Percentiles rank a stretch among this genome's conserved stretches.
Evolutionary conservation across 768 basidiomycete genomes (phyloP).

Genomic region (Mycena polygramma): DNA sequence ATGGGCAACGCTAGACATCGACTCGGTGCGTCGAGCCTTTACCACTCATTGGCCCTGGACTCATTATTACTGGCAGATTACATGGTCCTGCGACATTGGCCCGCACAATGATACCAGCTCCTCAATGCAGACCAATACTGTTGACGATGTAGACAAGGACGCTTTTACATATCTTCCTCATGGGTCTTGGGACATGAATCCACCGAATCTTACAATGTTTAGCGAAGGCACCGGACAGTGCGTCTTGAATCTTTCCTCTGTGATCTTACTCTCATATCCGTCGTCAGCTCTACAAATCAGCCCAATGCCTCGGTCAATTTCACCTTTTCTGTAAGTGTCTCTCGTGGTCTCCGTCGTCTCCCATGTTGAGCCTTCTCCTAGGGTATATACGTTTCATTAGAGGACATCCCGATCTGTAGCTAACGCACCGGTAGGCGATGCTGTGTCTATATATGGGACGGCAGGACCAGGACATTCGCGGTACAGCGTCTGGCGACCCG

Average conservation of each 20-base stretch:
- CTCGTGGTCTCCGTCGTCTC: neutral
- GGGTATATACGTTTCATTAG: conserved; percentile 15
- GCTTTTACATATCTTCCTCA: conserved; percentile 20
- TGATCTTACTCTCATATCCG: neutral
- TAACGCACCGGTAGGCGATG: conserved; percentile 22
- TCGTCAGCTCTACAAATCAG: conserved; percentile 23
- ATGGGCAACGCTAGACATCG: conserved; percentile 25
- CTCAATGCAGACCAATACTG: neutral
- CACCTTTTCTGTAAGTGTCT: conserved; percentile 32
- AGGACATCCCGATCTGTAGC: neutral
- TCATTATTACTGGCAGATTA: conserved; percentile 11
- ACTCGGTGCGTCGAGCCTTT: conserved; percentile 25
- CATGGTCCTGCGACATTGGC: conserved; percentile 20
- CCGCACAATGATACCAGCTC: conserved; percentile 5
- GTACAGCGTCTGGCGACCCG: conserved; percentile 16
- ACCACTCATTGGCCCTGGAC: neutral
- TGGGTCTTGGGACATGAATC: conserved; percentile 23
- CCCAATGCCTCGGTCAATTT: conserved; percentile 28
- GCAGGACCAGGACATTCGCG: conserved; percentile 25
- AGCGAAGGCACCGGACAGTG: conserved; percentile 23
- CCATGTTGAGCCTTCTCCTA: conserved; percentile 6
- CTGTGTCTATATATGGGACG: conserved; percentile 33
- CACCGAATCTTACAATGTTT: conserved; percentile 11
- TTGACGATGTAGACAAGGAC: conserved; percentile 11
- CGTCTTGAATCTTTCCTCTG: conserved; percentile 5